These are phyloP conservation scores for Mrakiaceae sp. DNA, from an alignment of 1,284 basidiomycete genomes.

Conservation along the genomic window DNA sequence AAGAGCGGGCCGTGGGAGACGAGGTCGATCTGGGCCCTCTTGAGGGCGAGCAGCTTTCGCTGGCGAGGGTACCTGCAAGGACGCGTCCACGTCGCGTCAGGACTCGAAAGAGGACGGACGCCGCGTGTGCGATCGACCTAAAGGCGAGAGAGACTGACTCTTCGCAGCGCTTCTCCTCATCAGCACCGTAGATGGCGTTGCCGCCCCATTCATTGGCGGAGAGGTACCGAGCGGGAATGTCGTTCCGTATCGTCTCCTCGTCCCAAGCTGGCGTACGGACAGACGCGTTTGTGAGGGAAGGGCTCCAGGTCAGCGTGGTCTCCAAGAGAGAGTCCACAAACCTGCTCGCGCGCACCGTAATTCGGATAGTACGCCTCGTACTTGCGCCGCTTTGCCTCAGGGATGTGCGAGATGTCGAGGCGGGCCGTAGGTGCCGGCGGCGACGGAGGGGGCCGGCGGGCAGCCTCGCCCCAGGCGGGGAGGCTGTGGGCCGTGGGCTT, in stretches of 20 bases:
- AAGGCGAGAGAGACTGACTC: constrained; percentile 51
- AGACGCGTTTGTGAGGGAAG: too few species aligned
- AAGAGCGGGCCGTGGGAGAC: constrained; percentile 31
- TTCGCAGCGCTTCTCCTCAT: constrained; percentile 73
- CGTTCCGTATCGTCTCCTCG: constrained; percentile 89
- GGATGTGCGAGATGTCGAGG: constrained; percentile 21
- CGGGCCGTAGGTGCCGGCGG: constrained; percentile 39
- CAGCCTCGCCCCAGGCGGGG: constrained; percentile 25
- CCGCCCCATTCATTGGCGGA: constrained; percentile 82
- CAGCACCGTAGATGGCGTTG: constrained; percentile 77
- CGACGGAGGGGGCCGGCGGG: constrained; percentile 24
- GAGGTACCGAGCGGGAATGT: constrained; percentile 84
- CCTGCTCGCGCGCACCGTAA: neutral
- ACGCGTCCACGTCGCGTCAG: neutral
- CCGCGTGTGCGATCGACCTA: neutral
- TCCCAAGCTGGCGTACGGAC: constrained; percentile 40
- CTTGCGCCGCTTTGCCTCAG: constrained; percentile 13
- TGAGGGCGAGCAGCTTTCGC: constrained; percentile 63
- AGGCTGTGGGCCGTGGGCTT: constrained; percentile 38
- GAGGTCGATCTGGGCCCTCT: constrained; percentile 40
- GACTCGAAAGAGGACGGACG: neutral
- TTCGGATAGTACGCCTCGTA: constrained; percentile 16
- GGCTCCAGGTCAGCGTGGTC: constrained; percentile 28
- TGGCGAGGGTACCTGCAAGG: constrained; percentile 73
- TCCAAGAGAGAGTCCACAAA: too few species aligned